Conservation (phyloP, 441 rosid species). For the Jatropha podagrica region DNA sequence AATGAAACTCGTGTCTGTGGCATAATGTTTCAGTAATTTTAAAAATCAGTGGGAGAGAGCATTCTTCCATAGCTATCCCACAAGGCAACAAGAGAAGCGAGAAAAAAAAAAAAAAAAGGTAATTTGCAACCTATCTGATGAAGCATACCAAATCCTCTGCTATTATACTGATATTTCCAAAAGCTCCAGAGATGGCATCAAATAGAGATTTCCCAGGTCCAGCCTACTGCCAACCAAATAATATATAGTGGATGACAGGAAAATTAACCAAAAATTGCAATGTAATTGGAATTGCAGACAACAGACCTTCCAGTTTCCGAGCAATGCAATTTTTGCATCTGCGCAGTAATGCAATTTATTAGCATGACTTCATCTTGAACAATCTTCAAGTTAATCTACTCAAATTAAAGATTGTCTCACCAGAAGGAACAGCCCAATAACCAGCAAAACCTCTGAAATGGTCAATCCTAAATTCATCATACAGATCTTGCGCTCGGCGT, state of each 20-base stretch:
- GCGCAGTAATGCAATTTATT: slow-evolving; percentile 34
- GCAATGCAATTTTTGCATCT: slow-evolving; percentile 82
- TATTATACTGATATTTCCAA: slow-evolving; percentile 77
- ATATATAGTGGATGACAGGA: slow-evolving; percentile 28
- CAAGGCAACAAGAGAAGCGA: background rate
- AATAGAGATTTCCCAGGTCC: slow-evolving; percentile 92
- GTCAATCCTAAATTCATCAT: slow-evolving; percentile 90
- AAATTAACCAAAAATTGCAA: slow-evolving; percentile 23
- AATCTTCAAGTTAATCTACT: slow-evolving; percentile 6
- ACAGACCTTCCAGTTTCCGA: slow-evolving; percentile 90
- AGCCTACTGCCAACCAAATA: slow-evolving; percentile 64
- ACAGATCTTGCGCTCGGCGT: slow-evolving; percentile 70
- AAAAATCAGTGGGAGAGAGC: background rate
- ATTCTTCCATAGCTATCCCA: background rate
- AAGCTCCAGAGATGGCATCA: slow-evolving; percentile 66
- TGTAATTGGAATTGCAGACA: slow-evolving; percentile 18
- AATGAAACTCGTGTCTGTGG: background rate
- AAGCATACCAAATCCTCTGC: slow-evolving; percentile 93
- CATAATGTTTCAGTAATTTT: background rate
- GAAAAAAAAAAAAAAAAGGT: background rate
- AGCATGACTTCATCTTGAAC: slow-evolving; percentile 19
- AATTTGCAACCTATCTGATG: slow-evolving; percentile 19
- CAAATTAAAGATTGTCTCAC: slow-evolving; percentile 44
- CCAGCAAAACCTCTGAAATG: slow-evolving; percentile 99
- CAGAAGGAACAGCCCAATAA: slow-evolving; percentile 93